Percentiles rank a stretch among this genome's conserved stretches.
Evolutionary conservation across 73 alveolate genomes (phyloP).

Genomic region (Tetrahymena thermophila): DNA sequence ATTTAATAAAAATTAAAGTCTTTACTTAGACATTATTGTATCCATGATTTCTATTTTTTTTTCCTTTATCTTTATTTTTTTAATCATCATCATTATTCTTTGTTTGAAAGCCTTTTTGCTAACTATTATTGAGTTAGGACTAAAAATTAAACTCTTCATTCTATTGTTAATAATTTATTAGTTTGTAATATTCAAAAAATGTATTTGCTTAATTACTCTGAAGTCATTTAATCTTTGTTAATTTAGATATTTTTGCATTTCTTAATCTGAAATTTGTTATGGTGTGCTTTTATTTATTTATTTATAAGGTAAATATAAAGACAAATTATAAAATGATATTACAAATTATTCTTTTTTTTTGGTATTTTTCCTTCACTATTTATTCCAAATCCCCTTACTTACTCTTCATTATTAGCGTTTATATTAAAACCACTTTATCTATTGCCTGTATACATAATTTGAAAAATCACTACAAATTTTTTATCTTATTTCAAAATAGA

Average conservation of each 20-base stretch:
- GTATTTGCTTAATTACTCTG: no score
- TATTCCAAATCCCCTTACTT: neutral
- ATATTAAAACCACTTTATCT: no score
- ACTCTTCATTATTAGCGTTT: no score
- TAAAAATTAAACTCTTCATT: neutral
- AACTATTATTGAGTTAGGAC: no score
- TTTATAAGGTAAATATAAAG: neutral
- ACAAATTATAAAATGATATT: no score
- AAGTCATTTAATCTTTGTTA: no score
- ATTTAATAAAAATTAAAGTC: neutral
- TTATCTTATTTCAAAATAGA: no score
- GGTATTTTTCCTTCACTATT: neutral
- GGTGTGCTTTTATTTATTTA: neutral
- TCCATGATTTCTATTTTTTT: neutral
- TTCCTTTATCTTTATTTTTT: neutral
- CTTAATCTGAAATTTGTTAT: neutral
- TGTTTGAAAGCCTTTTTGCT: neutral
- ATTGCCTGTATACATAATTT: no score
- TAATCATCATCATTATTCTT: neutral
- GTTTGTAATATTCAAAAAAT: no score
- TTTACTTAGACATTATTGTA: neutral
- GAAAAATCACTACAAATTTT: no score
- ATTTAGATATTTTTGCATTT: neutral
- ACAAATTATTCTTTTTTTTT: neutral
- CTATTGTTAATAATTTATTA: neutral